phyloP scores from a whole-genome alignment of 495 filamentous ascomycete species.

The Talaromyces proteolyticus region DNA sequence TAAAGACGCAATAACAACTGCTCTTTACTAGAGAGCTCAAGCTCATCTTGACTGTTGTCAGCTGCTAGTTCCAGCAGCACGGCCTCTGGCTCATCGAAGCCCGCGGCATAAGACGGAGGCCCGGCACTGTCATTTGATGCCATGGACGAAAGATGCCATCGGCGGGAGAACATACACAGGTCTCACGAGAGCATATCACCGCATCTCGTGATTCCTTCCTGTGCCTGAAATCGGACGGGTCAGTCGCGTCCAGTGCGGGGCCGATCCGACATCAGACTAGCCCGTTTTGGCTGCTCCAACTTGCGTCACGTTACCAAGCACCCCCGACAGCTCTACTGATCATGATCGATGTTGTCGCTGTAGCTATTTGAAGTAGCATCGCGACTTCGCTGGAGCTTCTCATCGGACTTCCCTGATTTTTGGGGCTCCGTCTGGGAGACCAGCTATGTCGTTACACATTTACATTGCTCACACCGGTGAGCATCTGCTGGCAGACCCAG shows the following conservation, averaged over 20 bases:
- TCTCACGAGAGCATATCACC: slow-evolving; percentile 10
- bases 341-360: not conserved
- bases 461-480: slow-evolving; percentile 86
- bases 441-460: slow-evolving; percentile 70
- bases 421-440: slow-evolving; percentile 30
- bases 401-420: slow-evolving; percentile 7
- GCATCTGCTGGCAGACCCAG: slow-evolving; percentile 66
- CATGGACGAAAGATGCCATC: slow-evolving; percentile 32
- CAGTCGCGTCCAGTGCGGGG: not conserved
- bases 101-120: slow-evolving; percentile 11
- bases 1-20: slow-evolving; percentile 58
- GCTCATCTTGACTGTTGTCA: slow-evolving; percentile 37
- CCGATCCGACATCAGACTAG: not conserved
- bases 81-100: slow-evolving; percentile 30
- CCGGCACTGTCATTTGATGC: slow-evolving; percentile 25
- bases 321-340: slow-evolving; percentile 1
- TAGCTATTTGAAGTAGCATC: not conserved
- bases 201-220: slow-evolving; percentile 31
- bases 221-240: too few relatives aligned
- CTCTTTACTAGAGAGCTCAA: slow-evolving; percentile 57
- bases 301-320: slow-evolving; percentile 9
- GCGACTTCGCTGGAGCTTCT: not conserved
- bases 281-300: not conserved
- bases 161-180: too few relatives aligned
- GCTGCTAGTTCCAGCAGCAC: slow-evolving; percentile 33